Evolutionary conservation across 2,329 filamentous ascomycete species (phyloP).

Genomic region (Exophiala sp.): DNA sequence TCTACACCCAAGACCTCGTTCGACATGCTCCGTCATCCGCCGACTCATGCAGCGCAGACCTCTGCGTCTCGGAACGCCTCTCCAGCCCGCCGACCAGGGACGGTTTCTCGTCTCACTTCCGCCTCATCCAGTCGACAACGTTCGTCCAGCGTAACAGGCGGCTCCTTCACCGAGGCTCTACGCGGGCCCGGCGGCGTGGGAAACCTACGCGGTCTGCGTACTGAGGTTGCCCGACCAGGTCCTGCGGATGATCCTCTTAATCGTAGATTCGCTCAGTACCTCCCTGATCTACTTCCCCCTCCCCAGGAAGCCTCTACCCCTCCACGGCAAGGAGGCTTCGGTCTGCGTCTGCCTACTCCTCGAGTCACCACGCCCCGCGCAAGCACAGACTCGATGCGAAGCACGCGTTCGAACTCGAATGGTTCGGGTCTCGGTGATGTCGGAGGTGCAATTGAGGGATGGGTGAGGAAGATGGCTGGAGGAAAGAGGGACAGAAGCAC

Average conservation of each 20-base stretch:
- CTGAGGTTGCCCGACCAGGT: constrained; percentile 49
- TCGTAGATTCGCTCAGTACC: constrained; percentile 72
- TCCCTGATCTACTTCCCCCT: constrained; percentile 63
- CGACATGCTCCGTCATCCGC: constrained; percentile 30
- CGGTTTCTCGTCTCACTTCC: constrained; percentile 28
- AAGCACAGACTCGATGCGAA: constrained; percentile 42
- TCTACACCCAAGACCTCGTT: constrained; percentile 26
- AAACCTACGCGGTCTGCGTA: constrained; percentile 64
- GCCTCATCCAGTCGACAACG: constrained; percentile 22
- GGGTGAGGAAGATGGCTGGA: constrained; percentile 69
- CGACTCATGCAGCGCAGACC: constrained; percentile 29
- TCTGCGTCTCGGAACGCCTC: constrained; percentile 33
- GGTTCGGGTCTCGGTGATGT: constrained; percentile 65
- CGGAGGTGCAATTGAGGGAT: constrained; percentile 80
- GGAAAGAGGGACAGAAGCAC: constrained; percentile 15
- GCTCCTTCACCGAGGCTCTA: constrained; percentile 55
- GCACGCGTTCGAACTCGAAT: constrained; percentile 34
- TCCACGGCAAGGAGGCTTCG: constrained; percentile 28
- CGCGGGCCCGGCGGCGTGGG: constrained; percentile 83
- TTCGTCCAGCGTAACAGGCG: constrained; percentile 32
- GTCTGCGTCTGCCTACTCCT: constrained; percentile 4
- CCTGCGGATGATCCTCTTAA: constrained; percentile 81
- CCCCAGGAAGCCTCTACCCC: constrained; percentile 33
- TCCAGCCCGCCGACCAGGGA: constrained; percentile 33
- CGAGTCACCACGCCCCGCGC: constrained; percentile 36